Evolutionary conservation across 1,284 basidiomycete species (phyloP).

Genomic region (Trametes sp.): DNA sequence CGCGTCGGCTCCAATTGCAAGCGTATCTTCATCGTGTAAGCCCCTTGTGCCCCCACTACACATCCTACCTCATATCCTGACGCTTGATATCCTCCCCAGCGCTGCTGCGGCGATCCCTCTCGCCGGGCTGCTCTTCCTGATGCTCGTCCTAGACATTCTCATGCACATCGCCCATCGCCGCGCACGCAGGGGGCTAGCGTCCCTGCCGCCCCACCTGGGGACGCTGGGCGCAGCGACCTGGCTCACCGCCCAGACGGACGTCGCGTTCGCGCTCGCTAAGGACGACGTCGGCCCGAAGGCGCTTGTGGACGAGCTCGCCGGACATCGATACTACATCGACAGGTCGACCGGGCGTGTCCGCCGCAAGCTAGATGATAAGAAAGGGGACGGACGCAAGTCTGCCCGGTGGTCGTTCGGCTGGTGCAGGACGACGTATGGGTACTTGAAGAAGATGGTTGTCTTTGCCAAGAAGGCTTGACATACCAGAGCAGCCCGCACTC

Average conservation of each 20-base stretch:
- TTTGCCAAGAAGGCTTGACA: too few relatives aligned
- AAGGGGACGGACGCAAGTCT: too few relatives aligned
- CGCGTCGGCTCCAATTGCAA: slow-evolving; percentile 52
- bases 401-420: too few relatives aligned
- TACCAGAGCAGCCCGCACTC: too few relatives aligned
- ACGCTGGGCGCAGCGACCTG: slow-evolving; percentile 63
- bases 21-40: slow-evolving; percentile 56
- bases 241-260: slow-evolving; percentile 56
- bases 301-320: neutral
- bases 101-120: neutral
- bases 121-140: slow-evolving; percentile 45
- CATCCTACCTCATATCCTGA: neutral
- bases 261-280: slow-evolving; percentile 52
- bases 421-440: too few relatives aligned
- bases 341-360: neutral
- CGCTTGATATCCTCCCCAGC: neutral
- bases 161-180: slow-evolving; percentile 41
- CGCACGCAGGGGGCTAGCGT: slow-evolving; percentile 51
- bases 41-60: neutral
- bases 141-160: slow-evolving; percentile 25
- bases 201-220: slow-evolving; percentile 54
- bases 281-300: neutral
- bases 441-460: too few relatives aligned
- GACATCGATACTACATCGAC: slow-evolving; percentile 8
- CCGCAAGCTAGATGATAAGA: too few relatives aligned